Evolutionary conservation across 805 yeast species (phyloP).

Genomic region (Debaryomyces maramus): DNA sequence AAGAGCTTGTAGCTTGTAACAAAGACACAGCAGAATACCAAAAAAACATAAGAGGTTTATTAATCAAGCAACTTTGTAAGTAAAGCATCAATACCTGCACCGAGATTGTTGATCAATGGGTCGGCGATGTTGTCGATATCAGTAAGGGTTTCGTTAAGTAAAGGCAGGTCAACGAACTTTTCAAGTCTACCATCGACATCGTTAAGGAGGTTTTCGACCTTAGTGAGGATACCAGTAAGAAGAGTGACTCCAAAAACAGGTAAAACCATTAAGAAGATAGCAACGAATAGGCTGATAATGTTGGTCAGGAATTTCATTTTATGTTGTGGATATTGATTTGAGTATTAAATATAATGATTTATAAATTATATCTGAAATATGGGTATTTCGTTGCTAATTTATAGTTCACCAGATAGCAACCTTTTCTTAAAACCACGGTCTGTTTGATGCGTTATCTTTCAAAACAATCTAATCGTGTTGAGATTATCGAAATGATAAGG

Average conservation of each 20-base stretch:
- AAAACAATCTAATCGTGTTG: too few relatives aligned
- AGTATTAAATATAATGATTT: too few relatives aligned
- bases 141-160: constrained; percentile 6
- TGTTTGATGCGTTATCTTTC: too few relatives aligned
- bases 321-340: too few relatives aligned
- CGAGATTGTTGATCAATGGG: constrained; percentile 8
- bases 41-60: too few relatives aligned
- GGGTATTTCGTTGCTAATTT: too few relatives aligned
- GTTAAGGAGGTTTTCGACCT: constrained; percentile 6
- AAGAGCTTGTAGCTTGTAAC: too few relatives aligned
- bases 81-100: constrained; percentile 6
- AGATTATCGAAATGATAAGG: too few relatives aligned
- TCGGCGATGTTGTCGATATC: constrained; percentile 4
- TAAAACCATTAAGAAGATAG: constrained; percentile 5
- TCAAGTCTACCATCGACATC: constrained; percentile 5
- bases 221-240: constrained; percentile 2
- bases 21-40: too few relatives aligned
- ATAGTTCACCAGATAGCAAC: too few relatives aligned
- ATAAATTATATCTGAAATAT: too few relatives aligned
- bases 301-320: constrained; percentile 8
- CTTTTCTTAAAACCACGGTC: too few relatives aligned
- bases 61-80: constrained; percentile 4
- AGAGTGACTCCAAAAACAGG: constrained; percentile 6
- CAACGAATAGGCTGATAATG: constrained; percentile 1
- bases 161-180: constrained; percentile 6